Conservation (phyloP, 306 rosid species). For the Rosa lucieae region DNA sequence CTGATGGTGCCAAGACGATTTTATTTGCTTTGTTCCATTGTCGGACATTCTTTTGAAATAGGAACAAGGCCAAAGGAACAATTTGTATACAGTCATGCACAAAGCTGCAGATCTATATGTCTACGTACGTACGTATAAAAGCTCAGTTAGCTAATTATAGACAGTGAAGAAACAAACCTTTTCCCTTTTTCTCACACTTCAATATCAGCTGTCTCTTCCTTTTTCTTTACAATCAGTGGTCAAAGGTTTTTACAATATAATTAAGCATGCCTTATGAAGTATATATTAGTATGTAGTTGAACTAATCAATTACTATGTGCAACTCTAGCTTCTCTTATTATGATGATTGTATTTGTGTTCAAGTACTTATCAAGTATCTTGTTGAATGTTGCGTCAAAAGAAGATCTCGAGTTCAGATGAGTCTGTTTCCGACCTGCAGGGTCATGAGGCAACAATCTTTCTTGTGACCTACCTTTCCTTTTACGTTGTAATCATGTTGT, state of each 20-base stretch:
- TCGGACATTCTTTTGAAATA: constrained; percentile 21
- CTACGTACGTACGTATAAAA: constrained; percentile 8
- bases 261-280: not conserved
- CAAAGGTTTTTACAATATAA: constrained; percentile 5
- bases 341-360: not conserved
- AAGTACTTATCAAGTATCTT: not conserved
- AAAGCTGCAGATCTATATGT: constrained; percentile 31
- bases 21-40: constrained; percentile 37
- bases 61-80: not conserved
- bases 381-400: constrained; percentile 26
- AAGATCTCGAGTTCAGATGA: constrained; percentile 17
- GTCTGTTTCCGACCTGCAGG: constrained; percentile 40
- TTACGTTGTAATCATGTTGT: constrained; percentile 46
- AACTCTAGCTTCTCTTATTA: not conserved
- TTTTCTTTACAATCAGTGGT: not conserved
- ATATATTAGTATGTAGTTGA: not conserved
- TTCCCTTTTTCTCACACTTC: constrained; percentile 18
- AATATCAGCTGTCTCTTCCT: not conserved
- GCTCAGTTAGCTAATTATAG: constrained; percentile 9
- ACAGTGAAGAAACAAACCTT: constrained; percentile 23
- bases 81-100: constrained; percentile 17
- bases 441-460: constrained; percentile 39
- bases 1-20: constrained; percentile 6
- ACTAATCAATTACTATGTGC: not conserved
- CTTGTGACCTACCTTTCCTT: constrained; percentile 45